Evolutionary conservation across 371 early-diverging fungal species (phyloP), one percentile per base, ranked within the genome.

Genomic region (Umbelopsis sp.): DNA sequence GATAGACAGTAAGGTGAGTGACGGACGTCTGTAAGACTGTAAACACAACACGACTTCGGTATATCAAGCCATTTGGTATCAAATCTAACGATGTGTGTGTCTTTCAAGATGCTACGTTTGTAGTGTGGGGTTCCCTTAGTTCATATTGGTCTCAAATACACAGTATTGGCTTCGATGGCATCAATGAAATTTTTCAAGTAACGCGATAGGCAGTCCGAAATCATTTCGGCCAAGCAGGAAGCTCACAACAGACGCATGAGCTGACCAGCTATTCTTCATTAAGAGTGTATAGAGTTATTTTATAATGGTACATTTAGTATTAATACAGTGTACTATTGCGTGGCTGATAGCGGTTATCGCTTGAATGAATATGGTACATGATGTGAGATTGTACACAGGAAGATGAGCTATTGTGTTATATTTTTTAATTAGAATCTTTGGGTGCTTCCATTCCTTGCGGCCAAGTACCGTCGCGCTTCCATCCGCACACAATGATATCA

Each of bases 381-480:
- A 16, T 16, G 10, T 48, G n/a, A 48, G 20, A 16, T 20, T 7
- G 11, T 12, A 57, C 18, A 35, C 22, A 29, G 37, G 32, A 35
- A 1, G 25, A 18, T 35, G 22, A 35, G 35, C 4, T 35, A 57
- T 57, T 53, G 14, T 29, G 53, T 29, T 9, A 20, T 24, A 25
- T 53, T 29, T 51, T 22, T 57, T 29, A 57, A 18, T 57, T 29
- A 32, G 57, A 57, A 35, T 57, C 57, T 35, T 57, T 32, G 0
- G 69, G 69, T 29, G 69, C 74, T 0, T 67, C 46, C 73, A 76
- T 70, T 11, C 77, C 80, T 67, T 80, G 74, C 45, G 80, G 80
- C 80, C 80, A 80, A n/a, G 76, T 68, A 3, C 80, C 80, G 25
- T 80, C 76, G 32, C 74, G 70, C 57, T 80, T 76, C 80, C 80